Conservation (phyloP, 1,139 yeast genomes). For the Meyerozyma athensensis region DNA sequence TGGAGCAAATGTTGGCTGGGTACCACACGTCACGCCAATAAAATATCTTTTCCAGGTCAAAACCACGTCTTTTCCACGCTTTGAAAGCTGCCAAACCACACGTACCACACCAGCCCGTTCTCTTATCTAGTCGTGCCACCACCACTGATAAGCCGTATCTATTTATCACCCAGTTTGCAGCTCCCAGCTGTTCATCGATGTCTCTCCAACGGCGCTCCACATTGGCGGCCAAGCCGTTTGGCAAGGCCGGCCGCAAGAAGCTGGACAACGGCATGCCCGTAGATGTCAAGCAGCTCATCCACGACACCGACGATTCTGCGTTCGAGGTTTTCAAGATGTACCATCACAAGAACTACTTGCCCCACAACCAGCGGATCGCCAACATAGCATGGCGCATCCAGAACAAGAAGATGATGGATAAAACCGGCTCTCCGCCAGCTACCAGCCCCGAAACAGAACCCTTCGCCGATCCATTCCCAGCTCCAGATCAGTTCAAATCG, state of each 20-base stretch:
- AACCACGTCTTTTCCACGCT: too few species aligned
- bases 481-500: too few species aligned
- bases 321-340: slow-evolving; percentile 39
- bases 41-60: too few species aligned
- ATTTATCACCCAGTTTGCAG: background rate
- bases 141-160: background rate
- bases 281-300: slow-evolving; percentile 13
- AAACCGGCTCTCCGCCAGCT: slow-evolving; percentile 5
- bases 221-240: background rate
- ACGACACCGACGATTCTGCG: slow-evolving; percentile 30
- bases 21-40: background rate
- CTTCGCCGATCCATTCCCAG: background rate
- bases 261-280: background rate
- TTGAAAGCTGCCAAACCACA: too few species aligned
- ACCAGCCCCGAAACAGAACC: slow-evolving; percentile 8
- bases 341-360: slow-evolving; percentile 37
- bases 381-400: slow-evolving; percentile 48
- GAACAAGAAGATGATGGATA: slow-evolving; percentile 25
- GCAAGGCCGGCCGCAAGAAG: background rate
- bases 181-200: too few species aligned
- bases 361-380: slow-evolving; percentile 40
- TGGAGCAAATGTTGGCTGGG: background rate
- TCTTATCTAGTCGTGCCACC: background rate
- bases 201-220: background rate
- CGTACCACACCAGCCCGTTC: background rate